Evolutionary conservation across 2,329 filamentous ascomycete genomes (phyloP), one percentile per base, ranked within the genome.

Genomic region (Nemania serpens): DNA sequence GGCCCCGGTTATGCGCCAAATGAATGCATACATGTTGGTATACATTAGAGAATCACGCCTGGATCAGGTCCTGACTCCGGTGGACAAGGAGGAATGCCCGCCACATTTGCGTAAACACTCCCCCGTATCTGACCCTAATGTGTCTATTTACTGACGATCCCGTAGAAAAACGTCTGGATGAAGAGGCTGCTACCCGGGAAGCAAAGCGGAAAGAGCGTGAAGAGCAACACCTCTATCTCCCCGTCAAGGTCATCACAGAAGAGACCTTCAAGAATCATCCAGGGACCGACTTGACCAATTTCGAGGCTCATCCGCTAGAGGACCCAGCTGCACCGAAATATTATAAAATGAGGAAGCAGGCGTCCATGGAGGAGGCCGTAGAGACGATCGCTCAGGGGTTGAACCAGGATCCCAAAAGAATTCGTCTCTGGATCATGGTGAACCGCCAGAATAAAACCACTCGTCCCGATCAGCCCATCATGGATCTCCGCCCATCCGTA

Each of bases 11-110:
- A 83, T 88, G 77, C 82, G 87, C 55, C 85, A 87, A 62, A 89
- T 88, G 76, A 99, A 93, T 75, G 96, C 95, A 5, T 99, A 99
- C 81, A 99, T 99, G 95, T 78, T 99, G 81, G 96, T 99, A 1
- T 99, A 99, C 73, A 92, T 99, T 66, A 89, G 95, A 47, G 91
- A 97, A 74, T 90, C 89, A 53, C 86, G 89, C 58, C 77, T 96
- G n/a, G 91, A 97, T 71, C 84, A 91, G 66, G 88, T 98, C 49
- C 82, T 99, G 55, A 86, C 89, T 43, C 85, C 88, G 0, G 90
- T 95, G 39, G 83, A 85, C n/a, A 83, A 89, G 65, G 84, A 90
- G 2, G 89, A 96, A 70, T 91, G 93, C 15, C 96, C 95, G 2
- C 74, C 81, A 54, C 93, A 97, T 78, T 85, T 98, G 53, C 88